phyloP scores from a whole-genome alignment of 345 rosid species.

The Psidium friedrichsthalianum region DNA sequence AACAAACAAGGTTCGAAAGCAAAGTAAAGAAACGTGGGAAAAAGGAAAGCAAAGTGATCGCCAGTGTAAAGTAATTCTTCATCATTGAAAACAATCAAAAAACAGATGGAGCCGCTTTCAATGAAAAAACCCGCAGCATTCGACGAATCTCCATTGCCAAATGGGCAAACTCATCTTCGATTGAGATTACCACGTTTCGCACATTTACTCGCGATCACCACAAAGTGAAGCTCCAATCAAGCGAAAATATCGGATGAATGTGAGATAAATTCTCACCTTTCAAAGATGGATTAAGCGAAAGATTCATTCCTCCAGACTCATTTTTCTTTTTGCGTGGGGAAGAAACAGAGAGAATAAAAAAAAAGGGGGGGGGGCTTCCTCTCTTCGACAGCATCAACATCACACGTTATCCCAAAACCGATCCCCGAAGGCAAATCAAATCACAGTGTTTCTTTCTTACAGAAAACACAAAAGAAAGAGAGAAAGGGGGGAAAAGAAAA shows the following conservation, averaged over 20 bases:
- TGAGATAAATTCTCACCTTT: background rate
- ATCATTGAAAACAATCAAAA: background rate
- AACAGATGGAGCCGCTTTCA: background rate
- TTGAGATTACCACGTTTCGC: background rate
- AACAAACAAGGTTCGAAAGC: background rate
- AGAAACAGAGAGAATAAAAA: background rate
- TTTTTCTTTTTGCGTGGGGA: background rate
- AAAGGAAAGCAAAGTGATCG: background rate
- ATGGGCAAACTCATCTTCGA: background rate
- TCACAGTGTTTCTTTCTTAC: background rate
- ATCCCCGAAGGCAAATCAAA: background rate
- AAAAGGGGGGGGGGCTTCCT: background rate
- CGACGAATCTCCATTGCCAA: background rate
- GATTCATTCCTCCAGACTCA: background rate
- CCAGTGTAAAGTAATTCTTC: background rate
- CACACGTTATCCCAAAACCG: background rate
- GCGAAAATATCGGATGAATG: background rate
- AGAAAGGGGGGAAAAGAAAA: background rate
- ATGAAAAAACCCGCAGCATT: background rate
- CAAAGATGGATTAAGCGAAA: background rate
- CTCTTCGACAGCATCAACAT: background rate
- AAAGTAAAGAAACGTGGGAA: background rate
- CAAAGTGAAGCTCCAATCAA: background rate
- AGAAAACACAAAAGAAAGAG: background rate
- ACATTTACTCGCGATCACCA: background rate